Percentiles rank a stretch among this genome's conserved stretches.
These are phyloP conservation scores for Hansenula lynferdii DNA, from an alignment of 1,139 yeast species.

Conservation along the genomic window DNA sequence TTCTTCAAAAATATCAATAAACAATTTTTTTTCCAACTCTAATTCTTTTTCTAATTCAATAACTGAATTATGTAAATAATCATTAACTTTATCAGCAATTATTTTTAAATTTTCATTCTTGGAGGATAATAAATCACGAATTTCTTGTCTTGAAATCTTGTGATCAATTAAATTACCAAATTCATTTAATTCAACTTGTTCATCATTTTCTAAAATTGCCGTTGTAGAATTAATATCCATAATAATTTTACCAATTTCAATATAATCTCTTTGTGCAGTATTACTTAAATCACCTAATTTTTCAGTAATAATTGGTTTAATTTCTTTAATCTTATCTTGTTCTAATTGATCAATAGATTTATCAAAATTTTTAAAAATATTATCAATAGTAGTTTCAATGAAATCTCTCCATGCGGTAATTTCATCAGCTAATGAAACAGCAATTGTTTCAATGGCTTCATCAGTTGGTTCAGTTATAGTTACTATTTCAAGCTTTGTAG, in stretches of 20 bases:
- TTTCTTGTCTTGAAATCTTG: constrained; percentile 51
- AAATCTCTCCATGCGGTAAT: constrained; percentile 22
- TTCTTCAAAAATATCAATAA: constrained; percentile 63
- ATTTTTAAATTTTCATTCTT: constrained; percentile 32
- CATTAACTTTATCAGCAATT: constrained; percentile 34
- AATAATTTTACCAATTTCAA: constrained; percentile 40
- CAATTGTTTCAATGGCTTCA: background rate
- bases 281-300: constrained; percentile 38
- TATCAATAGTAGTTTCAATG: constrained; percentile 19
- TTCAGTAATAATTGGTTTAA: constrained; percentile 35
- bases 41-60: constrained; percentile 36
- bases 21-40: constrained; percentile 43
- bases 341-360: constrained; percentile 30
- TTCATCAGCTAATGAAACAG: constrained; percentile 18
- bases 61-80: constrained; percentile 31
- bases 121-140: constrained; percentile 40
- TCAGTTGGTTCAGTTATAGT: constrained; percentile 1
- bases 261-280: constrained; percentile 39
- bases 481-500: too few species aligned
- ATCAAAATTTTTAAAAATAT: constrained; percentile 23
- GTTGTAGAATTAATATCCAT: constrained; percentile 44
- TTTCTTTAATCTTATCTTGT: constrained; percentile 27
- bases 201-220: constrained; percentile 35
- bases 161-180: constrained; percentile 28
- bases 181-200: constrained; percentile 29